phyloP scores from a whole-genome alignment of 306 rosid genomes.

The Quercus ilex region DNA sequence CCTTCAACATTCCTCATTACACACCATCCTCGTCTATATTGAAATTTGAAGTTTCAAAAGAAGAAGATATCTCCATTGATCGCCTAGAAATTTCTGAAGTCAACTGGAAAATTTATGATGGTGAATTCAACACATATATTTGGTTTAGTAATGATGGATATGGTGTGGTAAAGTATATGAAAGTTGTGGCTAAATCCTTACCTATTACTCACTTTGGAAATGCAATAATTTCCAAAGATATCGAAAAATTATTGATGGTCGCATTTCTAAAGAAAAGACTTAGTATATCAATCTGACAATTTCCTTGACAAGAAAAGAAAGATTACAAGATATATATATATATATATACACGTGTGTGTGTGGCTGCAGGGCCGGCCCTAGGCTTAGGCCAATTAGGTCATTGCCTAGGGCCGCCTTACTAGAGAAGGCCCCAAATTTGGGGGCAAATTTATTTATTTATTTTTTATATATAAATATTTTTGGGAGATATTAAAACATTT shows the following conservation, averaged over 20 bases:
- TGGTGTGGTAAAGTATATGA: constrained; percentile 33
- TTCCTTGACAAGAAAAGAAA: constrained; percentile 1
- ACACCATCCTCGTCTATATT: constrained; percentile 46
- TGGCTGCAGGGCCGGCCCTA: too few species aligned
- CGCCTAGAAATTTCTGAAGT: constrained; percentile 17
- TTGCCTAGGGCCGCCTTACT: too few species aligned
- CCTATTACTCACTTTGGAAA: constrained; percentile 39
- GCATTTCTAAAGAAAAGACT: constrained; percentile 38
- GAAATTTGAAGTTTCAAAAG: constrained; percentile 34
- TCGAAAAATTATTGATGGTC: constrained; percentile 16
- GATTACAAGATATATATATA: background rate
- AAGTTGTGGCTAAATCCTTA: constrained; percentile 46
- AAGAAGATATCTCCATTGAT: constrained; percentile 42
- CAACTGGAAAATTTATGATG: constrained; percentile 31
- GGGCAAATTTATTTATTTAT: too few species aligned
- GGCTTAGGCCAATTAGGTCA: too few species aligned
- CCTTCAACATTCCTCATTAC: constrained; percentile 53
- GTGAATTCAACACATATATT: background rate
- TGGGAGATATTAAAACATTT: too few species aligned
- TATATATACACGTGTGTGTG: background rate
- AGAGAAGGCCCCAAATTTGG: too few species aligned
- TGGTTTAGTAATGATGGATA: constrained; percentile 10
- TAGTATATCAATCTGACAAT: constrained; percentile 12
- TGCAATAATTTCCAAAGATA: constrained; percentile 30
- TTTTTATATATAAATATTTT: too few species aligned